Conservation (phyloP, 768 basidiomycete genomes). For the Termitomyces sp. region DNA sequence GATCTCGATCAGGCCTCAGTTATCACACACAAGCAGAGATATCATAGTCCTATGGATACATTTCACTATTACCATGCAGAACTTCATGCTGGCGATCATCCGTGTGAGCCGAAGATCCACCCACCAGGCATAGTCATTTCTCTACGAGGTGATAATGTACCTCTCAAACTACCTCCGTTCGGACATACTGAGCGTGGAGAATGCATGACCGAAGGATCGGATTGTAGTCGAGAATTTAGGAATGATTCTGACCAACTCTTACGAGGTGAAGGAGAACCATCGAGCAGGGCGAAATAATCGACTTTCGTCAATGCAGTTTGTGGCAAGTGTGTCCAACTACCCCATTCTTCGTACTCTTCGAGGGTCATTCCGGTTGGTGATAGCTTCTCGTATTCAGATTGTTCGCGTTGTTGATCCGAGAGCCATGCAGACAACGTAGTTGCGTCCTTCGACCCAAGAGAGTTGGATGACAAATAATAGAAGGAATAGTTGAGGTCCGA, state of each 20-base stretch:
- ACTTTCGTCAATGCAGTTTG: slow-evolving; percentile 12
- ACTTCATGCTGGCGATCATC: too few relatives aligned
- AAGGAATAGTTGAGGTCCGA: slow-evolving; percentile 8
- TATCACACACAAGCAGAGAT: too few relatives aligned
- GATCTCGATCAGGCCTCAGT: too few relatives aligned
- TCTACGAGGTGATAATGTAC: slow-evolving; percentile 3
- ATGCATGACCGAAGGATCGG: background rate
- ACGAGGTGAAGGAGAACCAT: background rate
- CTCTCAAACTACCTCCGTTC: background rate
- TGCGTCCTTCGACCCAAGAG: slow-evolving; percentile 19
- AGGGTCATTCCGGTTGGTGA: slow-evolving; percentile 29
- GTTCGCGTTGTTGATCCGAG: slow-evolving; percentile 28
- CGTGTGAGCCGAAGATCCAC: slow-evolving; percentile 23
- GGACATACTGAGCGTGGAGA: background rate
- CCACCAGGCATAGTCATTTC: slow-evolving; percentile 37
- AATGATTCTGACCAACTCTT: background rate
- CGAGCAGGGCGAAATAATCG: background rate
- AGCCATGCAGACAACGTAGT: slow-evolving; percentile 28
- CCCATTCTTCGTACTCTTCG: slow-evolving; percentile 41
- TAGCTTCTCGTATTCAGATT: slow-evolving; percentile 19
- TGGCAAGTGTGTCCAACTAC: slow-evolving; percentile 38
- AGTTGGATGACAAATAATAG: slow-evolving; percentile 7
- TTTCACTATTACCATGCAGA: background rate
- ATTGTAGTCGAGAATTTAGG: background rate
- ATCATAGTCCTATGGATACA: background rate